Evolutionary conservation across 1,284 basidiomycete genomes (phyloP).

Genomic region (Gymnopus androsaceus): DNA sequence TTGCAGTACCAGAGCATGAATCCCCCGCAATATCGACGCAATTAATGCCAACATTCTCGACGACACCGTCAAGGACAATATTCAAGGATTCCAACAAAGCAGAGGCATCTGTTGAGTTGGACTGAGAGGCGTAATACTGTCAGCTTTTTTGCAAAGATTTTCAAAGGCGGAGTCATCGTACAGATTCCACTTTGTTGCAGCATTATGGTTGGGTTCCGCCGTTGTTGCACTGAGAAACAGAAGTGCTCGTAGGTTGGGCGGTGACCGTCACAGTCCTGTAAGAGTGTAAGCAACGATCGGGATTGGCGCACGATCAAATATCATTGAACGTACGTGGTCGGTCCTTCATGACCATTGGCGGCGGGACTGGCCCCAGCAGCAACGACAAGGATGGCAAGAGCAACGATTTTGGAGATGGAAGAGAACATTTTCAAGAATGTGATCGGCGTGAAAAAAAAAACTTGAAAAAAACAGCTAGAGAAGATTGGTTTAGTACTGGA

Average conservation of each 20-base stretch:
- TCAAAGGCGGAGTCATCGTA: not conserved
- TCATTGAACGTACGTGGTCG: not conserved
- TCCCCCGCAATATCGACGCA: slow-evolving; percentile 2
- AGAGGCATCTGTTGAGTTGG: slow-evolving; percentile 3
- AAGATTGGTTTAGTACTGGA: too few relatives aligned
- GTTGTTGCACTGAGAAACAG: slow-evolving; percentile 19
- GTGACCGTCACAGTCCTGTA: slow-evolving; percentile 22
- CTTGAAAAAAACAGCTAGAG: too few relatives aligned
- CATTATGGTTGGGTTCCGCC: slow-evolving; percentile 26
- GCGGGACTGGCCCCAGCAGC: not conserved
- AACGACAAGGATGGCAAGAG: slow-evolving; percentile 26
- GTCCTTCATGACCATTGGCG: not conserved
- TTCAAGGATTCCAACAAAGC: slow-evolving; percentile 28
- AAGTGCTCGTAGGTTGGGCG: slow-evolving; percentile 19
- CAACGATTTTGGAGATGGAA: slow-evolving; percentile 23
- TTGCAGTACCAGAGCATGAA: slow-evolving; percentile 12
- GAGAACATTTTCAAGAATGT: slow-evolving; percentile 27
- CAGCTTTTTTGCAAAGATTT: not conserved
- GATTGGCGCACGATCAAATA: not conserved
- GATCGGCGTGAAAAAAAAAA: not conserved
- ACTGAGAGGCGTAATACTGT: not conserved
- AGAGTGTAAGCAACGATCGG: not conserved
- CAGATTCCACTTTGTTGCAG: slow-evolving; percentile 24
- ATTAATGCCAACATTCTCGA: slow-evolving; percentile 7
- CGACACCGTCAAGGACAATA: slow-evolving; percentile 19